These are phyloP conservation scores for Hura crepitans DNA, from an alignment of 441 rosid genomes.

Conservation along the genomic window DNA sequence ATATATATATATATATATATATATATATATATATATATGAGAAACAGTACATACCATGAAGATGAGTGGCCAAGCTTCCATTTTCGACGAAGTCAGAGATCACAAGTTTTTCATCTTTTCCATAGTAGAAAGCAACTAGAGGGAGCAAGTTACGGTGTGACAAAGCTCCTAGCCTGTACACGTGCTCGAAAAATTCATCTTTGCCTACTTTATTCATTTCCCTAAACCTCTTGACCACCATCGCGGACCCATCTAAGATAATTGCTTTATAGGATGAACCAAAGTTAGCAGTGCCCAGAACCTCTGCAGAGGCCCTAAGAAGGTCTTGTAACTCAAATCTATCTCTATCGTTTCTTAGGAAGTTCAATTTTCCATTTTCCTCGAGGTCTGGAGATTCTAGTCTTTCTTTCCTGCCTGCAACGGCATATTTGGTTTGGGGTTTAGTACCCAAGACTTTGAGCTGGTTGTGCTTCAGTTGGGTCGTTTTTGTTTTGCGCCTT, in stretches of 20 bases:
- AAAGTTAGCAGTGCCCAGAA: constrained; percentile 62
- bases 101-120: constrained; percentile 81
- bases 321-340: constrained; percentile 66
- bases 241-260: constrained; percentile 41
- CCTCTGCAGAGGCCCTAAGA: constrained; percentile 75
- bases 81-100: constrained; percentile 56
- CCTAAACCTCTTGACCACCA: constrained; percentile 75
- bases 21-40: too few species aligned
- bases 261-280: constrained; percentile 80
- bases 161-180: constrained; percentile 60
- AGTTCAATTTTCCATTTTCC: constrained; percentile 42
- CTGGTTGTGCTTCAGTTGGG: constrained; percentile 27
- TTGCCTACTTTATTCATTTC: constrained; percentile 55
- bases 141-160: constrained; percentile 72
- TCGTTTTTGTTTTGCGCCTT: constrained; percentile 16
- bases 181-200: constrained; percentile 61
- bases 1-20: too few species aligned
- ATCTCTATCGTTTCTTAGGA: constrained; percentile 49
- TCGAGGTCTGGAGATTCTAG: constrained; percentile 17
- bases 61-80: constrained; percentile 76
- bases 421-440: constrained; percentile 27
- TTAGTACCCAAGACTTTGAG: constrained; percentile 23
- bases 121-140: constrained; percentile 55
- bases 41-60: constrained; percentile 63
- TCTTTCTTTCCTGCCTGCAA: constrained; percentile 19